Percentiles rank a stretch among this genome's conserved stretches.
These are phyloP conservation scores for Backusella tarrabulga DNA, from an alignment of 192 early-diverging fungal species.

Conservation along the genomic window DNA sequence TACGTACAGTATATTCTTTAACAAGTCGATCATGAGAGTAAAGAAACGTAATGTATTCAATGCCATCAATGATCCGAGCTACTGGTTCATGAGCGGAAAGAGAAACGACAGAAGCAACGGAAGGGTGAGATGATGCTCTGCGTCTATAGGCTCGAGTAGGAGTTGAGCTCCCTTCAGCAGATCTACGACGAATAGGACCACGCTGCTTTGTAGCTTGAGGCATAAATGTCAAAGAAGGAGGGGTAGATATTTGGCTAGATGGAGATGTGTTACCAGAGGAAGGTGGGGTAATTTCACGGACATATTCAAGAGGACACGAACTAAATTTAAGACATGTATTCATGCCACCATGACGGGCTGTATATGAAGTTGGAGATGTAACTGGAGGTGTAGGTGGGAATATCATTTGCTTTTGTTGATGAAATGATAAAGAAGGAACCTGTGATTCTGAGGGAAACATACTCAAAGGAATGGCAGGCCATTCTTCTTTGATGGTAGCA, in stretches of 20 bases:
- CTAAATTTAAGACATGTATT: neutral
- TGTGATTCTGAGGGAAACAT: neutral
- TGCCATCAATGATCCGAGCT: conserved; percentile 15
- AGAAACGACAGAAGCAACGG: conserved; percentile 29
- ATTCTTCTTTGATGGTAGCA: conserved; percentile 9
- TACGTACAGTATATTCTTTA: conserved; percentile 33
- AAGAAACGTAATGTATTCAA: conserved; percentile 29
- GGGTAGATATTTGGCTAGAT: neutral
- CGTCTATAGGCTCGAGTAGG: neutral
- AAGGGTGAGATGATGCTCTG: conserved; percentile 16
- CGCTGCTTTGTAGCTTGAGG: neutral
- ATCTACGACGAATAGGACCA: neutral
- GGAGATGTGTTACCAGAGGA: conserved; percentile 2
- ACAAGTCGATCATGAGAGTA: conserved; percentile 29
- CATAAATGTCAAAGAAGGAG: neutral
- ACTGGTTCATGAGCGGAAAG: conserved; percentile 30
- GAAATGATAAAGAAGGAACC: neutral
- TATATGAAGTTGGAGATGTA: neutral
- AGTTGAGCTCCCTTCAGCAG: neutral
- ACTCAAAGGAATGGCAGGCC: neutral
- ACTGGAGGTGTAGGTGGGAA: conserved; percentile 1
- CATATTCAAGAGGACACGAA: neutral
- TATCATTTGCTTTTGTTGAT: neutral
- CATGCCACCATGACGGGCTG: neutral
- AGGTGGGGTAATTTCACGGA: conserved; percentile 4